A percentile compares a stretch with the other conserved stretches of the same genome.
Conservation (phyloP, 2,329 filamentous ascomycete genomes). For the Pseudogymnoascus sp. region DNA sequence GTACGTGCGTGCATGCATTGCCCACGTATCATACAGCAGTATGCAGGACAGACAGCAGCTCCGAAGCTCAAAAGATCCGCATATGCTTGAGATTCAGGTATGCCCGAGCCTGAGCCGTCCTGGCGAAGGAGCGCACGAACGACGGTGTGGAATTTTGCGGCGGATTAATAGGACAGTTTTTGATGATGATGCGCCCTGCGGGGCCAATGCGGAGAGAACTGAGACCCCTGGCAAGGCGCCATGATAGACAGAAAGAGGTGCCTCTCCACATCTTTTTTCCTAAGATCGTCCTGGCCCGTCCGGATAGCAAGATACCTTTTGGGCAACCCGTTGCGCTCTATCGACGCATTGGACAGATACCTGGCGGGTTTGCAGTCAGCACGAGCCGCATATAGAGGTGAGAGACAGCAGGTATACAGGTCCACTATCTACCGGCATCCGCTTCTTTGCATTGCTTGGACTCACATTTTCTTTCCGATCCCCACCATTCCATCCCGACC, state of each 20-base stretch:
- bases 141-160: not conserved
- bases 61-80: not conserved
- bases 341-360: not conserved
- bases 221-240: not conserved
- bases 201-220: not conserved
- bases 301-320: not conserved
- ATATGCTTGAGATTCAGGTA: not conserved
- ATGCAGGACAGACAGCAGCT: not conserved
- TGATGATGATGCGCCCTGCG: not conserved
- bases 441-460: not conserved
- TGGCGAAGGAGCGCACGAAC: not conserved
- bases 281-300: not conserved
- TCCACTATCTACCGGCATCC: constrained; percentile 1
- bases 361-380: not conserved
- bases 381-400: not conserved
- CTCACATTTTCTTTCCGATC: not conserved
- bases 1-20: not conserved
- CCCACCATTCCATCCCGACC: not conserved
- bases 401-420: not conserved
- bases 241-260: not conserved
- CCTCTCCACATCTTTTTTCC: not conserved
- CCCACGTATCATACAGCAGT: not conserved
- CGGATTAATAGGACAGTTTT: constrained; percentile 2
- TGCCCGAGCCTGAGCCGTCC: not conserved
- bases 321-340: not conserved